Evolutionary conservation across 75 land plant species (phyloP).

Genomic region (Cunninghamia lanceolata): DNA sequence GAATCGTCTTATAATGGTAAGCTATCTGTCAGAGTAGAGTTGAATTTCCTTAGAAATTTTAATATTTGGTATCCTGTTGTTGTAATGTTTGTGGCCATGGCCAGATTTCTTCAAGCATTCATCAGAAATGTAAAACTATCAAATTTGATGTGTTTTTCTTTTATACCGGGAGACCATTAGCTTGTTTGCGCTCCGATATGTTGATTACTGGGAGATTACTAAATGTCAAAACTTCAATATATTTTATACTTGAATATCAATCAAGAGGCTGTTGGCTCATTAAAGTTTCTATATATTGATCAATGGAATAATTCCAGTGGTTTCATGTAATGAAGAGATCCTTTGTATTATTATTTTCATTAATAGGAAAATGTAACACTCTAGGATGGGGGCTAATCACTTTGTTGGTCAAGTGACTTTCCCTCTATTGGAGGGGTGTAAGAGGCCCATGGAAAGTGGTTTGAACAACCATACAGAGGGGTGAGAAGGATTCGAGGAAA

Average conservation of each 20-base stretch:
- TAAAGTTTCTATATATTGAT: not conserved
- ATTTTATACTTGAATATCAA: too few species aligned
- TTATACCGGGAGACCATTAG: not conserved
- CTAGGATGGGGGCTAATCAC: too few species aligned
- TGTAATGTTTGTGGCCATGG: not conserved
- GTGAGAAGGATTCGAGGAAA: too few species aligned
- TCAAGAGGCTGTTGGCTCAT: not conserved
- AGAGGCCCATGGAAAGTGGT: too few species aligned
- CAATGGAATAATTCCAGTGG: not conserved
- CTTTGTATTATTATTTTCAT: not conserved
- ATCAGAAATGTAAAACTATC: not conserved
- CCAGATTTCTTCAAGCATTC: not conserved
- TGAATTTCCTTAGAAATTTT: not conserved
- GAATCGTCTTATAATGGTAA: constrained; percentile 90
- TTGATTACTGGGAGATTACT: not conserved
- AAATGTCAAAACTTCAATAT: not conserved
- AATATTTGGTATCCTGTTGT: not conserved
- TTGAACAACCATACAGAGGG: too few species aligned
- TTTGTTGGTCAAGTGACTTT: too few species aligned
- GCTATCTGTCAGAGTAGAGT: not conserved
- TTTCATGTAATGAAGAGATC: not conserved
- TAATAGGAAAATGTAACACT: too few species aligned
- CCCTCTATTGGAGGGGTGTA: too few species aligned
- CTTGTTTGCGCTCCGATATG: not conserved
- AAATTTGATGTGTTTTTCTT: not conserved